These are phyloP conservation scores for Arxiozyma slooffiae DNA, from an alignment of 1,139 yeast species.

Conservation along the genomic window DNA sequence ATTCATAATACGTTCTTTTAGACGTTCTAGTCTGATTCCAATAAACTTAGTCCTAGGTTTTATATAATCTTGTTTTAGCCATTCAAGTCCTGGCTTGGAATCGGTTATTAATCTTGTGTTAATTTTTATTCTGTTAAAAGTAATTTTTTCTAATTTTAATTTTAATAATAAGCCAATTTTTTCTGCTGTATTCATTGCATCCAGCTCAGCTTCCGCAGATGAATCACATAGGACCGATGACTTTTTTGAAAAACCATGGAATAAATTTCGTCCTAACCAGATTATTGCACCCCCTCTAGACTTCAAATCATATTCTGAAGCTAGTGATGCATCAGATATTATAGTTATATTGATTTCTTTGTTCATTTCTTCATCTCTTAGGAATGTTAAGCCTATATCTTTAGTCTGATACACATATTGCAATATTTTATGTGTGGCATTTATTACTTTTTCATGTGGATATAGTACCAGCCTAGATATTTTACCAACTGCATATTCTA, in stretches of 20 bases:
- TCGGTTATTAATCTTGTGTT: neutral
- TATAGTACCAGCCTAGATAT: neutral
- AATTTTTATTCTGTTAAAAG: neutral
- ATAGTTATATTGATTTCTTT: neutral
- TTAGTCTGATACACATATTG: constrained; percentile 1
- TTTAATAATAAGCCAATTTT: constrained; percentile 2
- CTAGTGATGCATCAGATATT: constrained; percentile 7
- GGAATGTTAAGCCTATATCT: neutral
- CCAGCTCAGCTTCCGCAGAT: constrained; percentile 6
- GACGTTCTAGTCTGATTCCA: neutral
- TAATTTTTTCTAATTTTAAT: neutral
- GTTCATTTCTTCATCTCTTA: neutral
- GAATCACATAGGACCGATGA: constrained; percentile 2
- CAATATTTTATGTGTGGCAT: constrained; percentile 1
- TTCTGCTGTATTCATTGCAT: constrained; percentile 3
- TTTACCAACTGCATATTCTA: constrained; percentile 3
- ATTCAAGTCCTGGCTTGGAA: constrained; percentile 1
- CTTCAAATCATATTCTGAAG: constrained; percentile 6
- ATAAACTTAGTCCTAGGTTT: constrained; percentile 4
- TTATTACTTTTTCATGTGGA: constrained; percentile 3
- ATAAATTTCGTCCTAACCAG: constrained; percentile 5
- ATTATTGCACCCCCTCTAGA: constrained; percentile 3
- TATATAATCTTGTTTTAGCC: constrained; percentile 1
- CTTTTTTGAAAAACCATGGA: neutral
- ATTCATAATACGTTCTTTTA: neutral